Base-by-base conservation (phyloP, 2,329 filamentous ascomycete species). In the Tolypocladium tropicale region DNA sequence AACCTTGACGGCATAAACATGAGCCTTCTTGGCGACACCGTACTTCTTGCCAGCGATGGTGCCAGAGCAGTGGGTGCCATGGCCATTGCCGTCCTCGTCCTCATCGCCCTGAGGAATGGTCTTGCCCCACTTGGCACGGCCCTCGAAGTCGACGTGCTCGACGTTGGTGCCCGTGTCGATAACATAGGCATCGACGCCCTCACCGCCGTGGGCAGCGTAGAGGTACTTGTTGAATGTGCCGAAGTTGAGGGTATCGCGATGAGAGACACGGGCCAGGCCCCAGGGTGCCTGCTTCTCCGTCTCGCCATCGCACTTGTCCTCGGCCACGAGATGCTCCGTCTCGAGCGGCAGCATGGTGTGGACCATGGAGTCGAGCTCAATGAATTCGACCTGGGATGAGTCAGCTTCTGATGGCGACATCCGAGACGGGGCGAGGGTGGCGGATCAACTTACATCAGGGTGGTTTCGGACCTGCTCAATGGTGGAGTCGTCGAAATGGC, bases 11-110 rank as follows among this genome's bases (percentile, higher is more conserved):
- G 94, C 94, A 69, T 95, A 92, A 73, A 99, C 80, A 66, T 90
- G 85, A 70, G 95, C 94, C 84, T 97, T 96, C 87, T 99, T 99
- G 72, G 94, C 93, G 62, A 99, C 94, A 83, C 94, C 94, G 71
- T 96, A 99, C 81, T 96, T 96, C 85, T 94, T 95, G 72, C 95
- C 94, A 63, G 89, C 94, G 67, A 99, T 87, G 60, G 95, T 99
- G 66, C 94, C 94, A 62, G 94, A 97, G 85, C 94, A 99, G 82
- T 99, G 94, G 68, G 94, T 99, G 67, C 94, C 94, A 80, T 99
- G 94, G 60, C 94, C 94, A 68, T 99, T 99, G 73, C 94, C 94
- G 76, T 99, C 94, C 65, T 83, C 80, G 70, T 99, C 94, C 53
- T 81, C 86, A 70, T 99, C 92, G 59, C 85, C 86, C 52, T 73